Evolutionary conservation across 1,284 basidiomycete species (phyloP).

Genomic region (Bjerkandera adusta): DNA sequence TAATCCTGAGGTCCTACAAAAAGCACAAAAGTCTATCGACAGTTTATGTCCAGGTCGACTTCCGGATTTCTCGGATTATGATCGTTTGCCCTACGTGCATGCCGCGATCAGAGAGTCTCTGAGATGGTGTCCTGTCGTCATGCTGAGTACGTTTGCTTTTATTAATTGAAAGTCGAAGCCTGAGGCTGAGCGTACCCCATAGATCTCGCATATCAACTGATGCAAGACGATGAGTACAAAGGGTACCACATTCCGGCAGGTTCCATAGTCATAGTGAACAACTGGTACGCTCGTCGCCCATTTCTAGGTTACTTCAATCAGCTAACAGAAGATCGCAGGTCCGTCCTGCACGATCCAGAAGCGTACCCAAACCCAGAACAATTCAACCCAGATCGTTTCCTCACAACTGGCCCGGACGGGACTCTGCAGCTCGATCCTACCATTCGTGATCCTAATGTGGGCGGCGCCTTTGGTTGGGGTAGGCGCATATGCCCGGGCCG

Average conservation of each 20-base stretch:
- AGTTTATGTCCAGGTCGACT: conserved; percentile 6
- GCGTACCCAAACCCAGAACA: conserved; percentile 23
- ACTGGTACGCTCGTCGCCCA: conserved; percentile 3
- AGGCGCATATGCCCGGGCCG: conserved; percentile 23
- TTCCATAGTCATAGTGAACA: background rate
- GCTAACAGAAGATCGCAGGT: too few species aligned
- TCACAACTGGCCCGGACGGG: conserved; percentile 17
- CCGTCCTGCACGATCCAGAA: conserved; percentile 22
- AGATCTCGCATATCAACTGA: background rate
- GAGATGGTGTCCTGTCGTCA: conserved; percentile 7
- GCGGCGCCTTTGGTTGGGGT: conserved; percentile 4
- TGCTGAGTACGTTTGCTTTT: background rate
- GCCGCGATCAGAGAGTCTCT: conserved; percentile 6
- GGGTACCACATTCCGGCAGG: conserved; percentile 2
- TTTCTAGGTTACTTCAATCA: too few species aligned
- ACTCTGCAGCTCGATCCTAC: conserved; percentile 16
- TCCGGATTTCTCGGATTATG: conserved; percentile 8
- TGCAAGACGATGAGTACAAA: background rate
- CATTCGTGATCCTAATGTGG: conserved; percentile 4
- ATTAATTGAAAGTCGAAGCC: too few species aligned
- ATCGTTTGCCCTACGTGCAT: conserved; percentile 7
- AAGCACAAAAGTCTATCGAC: conserved; percentile 7
- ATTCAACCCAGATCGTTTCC: conserved; percentile 28
- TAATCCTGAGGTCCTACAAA: background rate
- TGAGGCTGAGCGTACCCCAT: background rate